These are phyloP conservation scores for Wickerhamomyces bovis DNA, from an alignment of 805 yeast species.

Conservation along the genomic window DNA sequence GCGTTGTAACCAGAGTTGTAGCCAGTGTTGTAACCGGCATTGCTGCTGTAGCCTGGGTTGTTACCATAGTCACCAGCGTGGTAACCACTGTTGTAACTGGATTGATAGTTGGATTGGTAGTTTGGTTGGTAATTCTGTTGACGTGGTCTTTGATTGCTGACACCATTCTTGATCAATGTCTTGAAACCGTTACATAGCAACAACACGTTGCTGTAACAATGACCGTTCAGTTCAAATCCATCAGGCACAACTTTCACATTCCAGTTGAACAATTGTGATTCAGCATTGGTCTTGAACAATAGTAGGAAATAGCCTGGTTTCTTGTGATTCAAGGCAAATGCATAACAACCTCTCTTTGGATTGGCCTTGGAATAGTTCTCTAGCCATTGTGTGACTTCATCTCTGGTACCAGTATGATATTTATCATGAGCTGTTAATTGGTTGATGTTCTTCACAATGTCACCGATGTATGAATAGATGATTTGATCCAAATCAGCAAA, in stretches of 20 bases:
- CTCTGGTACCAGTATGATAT: slow-evolving; percentile 72
- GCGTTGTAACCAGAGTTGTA: background rate
- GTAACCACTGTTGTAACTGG: background rate
- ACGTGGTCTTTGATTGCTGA: slow-evolving; percentile 2
- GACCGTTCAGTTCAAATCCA: slow-evolving; percentile 75
- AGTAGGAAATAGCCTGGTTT: slow-evolving; percentile 92
- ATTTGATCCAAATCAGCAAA: slow-evolving; percentile 92
- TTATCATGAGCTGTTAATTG: slow-evolving; percentile 85
- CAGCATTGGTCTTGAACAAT: slow-evolving; percentile 75
- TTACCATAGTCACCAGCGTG: background rate
- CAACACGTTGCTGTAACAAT: slow-evolving; percentile 83
- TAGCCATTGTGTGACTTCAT: slow-evolving; percentile 81
- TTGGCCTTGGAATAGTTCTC: slow-evolving; percentile 87
- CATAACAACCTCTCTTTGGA: slow-evolving; percentile 83
- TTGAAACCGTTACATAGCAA: slow-evolving; percentile 94
- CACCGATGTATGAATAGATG: slow-evolving; percentile 79
- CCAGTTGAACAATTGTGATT: slow-evolving; percentile 72
- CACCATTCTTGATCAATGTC: slow-evolving; percentile 36
- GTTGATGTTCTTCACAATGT: slow-evolving; percentile 74
- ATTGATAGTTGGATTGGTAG: background rate
- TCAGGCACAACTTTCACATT: slow-evolving; percentile 85
- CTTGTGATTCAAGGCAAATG: slow-evolving; percentile 83
- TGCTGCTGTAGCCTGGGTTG: background rate
- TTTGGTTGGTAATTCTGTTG: background rate
- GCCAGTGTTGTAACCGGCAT: background rate